Evolutionary conservation across 371 early-diverging fungal genomes (phyloP).

Genomic region (Rhizomucor pusillus): DNA sequence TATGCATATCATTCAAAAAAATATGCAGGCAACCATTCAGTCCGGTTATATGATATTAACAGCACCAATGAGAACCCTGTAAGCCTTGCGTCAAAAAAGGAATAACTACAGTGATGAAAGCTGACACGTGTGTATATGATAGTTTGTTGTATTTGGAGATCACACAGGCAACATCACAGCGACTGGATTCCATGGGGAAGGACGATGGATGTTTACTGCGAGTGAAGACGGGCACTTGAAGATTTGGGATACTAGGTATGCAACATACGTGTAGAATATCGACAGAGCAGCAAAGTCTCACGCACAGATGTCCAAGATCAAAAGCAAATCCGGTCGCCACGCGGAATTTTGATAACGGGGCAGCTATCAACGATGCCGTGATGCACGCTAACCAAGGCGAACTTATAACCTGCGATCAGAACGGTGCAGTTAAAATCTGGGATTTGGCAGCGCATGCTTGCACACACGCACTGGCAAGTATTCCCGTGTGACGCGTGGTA

Average conservation of each 20-base stretch:
- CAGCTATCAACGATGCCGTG: constrained; percentile 90
- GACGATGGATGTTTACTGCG: constrained; percentile 91
- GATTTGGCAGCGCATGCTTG: constrained; percentile 87
- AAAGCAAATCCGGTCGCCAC: constrained; percentile 68
- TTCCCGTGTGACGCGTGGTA: neutral
- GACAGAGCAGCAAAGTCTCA: no score
- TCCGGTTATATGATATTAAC: constrained; percentile 84
- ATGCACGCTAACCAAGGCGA: constrained; percentile 96
- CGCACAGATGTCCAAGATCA: no score
- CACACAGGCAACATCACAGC: constrained; percentile 92
- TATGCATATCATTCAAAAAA: constrained; percentile 1
- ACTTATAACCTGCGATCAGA: constrained; percentile 92
- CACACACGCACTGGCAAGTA: constrained; percentile 76
- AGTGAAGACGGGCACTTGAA: constrained; percentile 94
- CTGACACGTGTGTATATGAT: neutral
- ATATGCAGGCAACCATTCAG: constrained; percentile 70
- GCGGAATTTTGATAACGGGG: constrained; percentile 83
- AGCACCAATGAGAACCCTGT: constrained; percentile 78
- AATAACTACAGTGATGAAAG: neutral
- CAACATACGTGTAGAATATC: neutral
- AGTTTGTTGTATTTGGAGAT: constrained; percentile 81
- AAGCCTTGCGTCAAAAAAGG: constrained; percentile 19
- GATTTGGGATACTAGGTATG: constrained; percentile 82
- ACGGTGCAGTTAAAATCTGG: constrained; percentile 91
- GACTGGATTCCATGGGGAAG: constrained; percentile 89